Evolutionary conservation across 1,284 basidiomycete species (phyloP), one percentile per base, ranked within the genome.

Genomic region (Polyporus tsugae): DNA sequence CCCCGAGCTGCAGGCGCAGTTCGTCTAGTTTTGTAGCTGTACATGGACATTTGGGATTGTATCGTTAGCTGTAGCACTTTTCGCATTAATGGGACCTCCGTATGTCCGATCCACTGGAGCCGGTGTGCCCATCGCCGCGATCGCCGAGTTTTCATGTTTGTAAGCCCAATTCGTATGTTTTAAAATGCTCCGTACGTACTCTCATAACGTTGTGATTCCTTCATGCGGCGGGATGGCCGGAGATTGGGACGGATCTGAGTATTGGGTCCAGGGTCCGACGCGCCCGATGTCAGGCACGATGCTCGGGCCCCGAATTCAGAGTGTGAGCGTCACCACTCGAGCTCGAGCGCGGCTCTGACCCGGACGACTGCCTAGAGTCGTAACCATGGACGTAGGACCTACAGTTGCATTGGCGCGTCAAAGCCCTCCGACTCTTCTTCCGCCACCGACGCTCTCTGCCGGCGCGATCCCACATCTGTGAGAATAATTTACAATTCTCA

Each of bases 61-160:
- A 72, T 72, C 70, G 68, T 58, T 67, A 69, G 68, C 66, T 72
- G 65, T 69, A 72, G 61, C 65, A 69, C 69, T 65, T 29, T 17
- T 15, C 58, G 15, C 33, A 60, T 17, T 66, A 66, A 66, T 63
- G 49, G 62, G 59, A 62, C 49, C 36, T 7, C 29, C 52, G 52
- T 55, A 15, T 35, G 33, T 55, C 33, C 33, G 29, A 35, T 25
- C 46, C 46, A 49, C 46, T 49, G 46, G 22, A 49, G 9, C 46
- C 22, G 46, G 46, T 49, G 46, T 49, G 46, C 22, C 5, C 46
- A 22, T 49, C 22, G 22, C 46, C 46, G 46, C 46, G 46, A 49
- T 49, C 33, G 29, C 52, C 52, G 33, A 33, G 25, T 35, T 29
- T 17, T 11, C 29, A 55, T 55, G 46, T 55, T 13, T 29, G 52